These are phyloP conservation scores for Achaetomium macrosporum DNA, from an alignment of 2,329 filamentous ascomycete species.

Conservation along the genomic window DNA sequence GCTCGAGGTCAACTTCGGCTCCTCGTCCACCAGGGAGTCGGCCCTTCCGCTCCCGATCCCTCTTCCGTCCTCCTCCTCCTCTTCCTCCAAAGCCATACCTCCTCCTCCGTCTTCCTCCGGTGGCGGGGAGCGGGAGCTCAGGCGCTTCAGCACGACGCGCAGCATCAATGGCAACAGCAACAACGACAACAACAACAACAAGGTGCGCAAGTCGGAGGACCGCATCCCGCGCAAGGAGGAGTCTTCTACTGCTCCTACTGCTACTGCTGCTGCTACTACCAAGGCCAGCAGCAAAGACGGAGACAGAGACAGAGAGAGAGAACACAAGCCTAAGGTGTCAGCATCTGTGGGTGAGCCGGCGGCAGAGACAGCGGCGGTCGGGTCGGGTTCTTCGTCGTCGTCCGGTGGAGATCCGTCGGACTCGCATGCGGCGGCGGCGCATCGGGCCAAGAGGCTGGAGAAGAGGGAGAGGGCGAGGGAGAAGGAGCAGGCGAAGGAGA, in stretches of 20 bases:
- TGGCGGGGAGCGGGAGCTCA: conserved; percentile 13
- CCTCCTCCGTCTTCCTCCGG: neutral
- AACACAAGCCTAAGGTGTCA: conserved; percentile 15
- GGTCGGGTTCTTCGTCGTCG: conserved; percentile 10
- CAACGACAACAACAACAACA: neutral
- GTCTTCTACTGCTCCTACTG: too few relatives aligned
- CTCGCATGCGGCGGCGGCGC: conserved; percentile 9
- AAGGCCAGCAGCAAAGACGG: conserved; percentile 2
- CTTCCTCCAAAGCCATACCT: neutral
- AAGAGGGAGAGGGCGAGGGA: conserved; percentile 21
- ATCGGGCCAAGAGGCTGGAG: conserved; percentile 24
- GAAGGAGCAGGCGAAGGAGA: conserved; percentile 19
- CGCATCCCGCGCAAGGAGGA: neutral
- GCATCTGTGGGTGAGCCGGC: neutral
- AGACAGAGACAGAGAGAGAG: conserved; percentile 10
- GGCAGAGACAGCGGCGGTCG: neutral
- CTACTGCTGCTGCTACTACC: too few relatives aligned
- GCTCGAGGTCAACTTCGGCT: conserved; percentile 24
- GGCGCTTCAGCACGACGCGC: conserved; percentile 23
- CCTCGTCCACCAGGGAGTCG: conserved; percentile 2
- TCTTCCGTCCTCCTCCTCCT: conserved; percentile 9
- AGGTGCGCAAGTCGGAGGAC: conserved; percentile 11
- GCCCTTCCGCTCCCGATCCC: neutral
- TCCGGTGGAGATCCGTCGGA: conserved; percentile 13
- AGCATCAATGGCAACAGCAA: neutral